Percentiles rank a stretch among this genome's conserved stretches.
Evolutionary conservation across 352 stramenopile species (phyloP).

Genomic region (Peronospora belbahrii): DNA sequence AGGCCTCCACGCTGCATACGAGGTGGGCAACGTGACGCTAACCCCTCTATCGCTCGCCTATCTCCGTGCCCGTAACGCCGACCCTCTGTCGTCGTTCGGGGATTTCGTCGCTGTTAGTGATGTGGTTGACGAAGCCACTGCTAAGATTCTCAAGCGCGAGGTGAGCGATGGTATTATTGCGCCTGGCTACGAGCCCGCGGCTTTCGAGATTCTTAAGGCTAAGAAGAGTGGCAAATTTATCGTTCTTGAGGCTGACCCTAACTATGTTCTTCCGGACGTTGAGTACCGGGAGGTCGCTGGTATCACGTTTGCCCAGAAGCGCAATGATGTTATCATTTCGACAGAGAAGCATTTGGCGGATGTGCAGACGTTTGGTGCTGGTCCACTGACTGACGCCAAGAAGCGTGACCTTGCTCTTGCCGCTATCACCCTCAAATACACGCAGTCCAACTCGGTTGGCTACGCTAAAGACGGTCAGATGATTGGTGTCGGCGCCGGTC

Average conservation of each 20-base stretch:
- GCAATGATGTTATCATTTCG: slow-evolving; percentile 95
- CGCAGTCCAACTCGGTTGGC: slow-evolving; percentile 98
- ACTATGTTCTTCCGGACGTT: slow-evolving; percentile 88
- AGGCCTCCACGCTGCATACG: slow-evolving; percentile 91
- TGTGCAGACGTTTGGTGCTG: slow-evolving; percentile 85
- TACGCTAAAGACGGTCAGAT: slow-evolving; percentile 99
- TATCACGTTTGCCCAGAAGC: slow-evolving; percentile 97
- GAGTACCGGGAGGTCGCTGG: slow-evolving; percentile 98
- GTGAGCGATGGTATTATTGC: slow-evolving; percentile 99
- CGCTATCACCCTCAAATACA: slow-evolving; percentile 99
- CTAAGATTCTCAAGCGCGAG: slow-evolving; percentile 97
- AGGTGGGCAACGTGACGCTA: slow-evolving; percentile 86
- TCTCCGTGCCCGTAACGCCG: slow-evolving; percentile 96
- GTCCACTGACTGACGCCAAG: slow-evolving; percentile 85
- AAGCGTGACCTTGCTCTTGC: slow-evolving; percentile 97
- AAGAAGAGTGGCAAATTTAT: slow-evolving; percentile 99
- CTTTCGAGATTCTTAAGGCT: slow-evolving; percentile 94
- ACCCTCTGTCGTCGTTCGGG: slow-evolving; percentile 98
- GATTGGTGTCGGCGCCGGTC: slow-evolving; percentile 98
- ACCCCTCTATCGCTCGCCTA: slow-evolving; percentile 96
- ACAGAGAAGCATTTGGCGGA: slow-evolving; percentile 87
- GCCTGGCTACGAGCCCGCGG: slow-evolving; percentile 95
- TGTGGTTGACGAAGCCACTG: slow-evolving; percentile 96
- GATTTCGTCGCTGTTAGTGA: slow-evolving; percentile 98
- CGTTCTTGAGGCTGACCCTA: slow-evolving; percentile 91